Evolutionary conservation across 148 eudicot genomes (phyloP).

Genomic region (Dysphania ambrosioides): DNA sequence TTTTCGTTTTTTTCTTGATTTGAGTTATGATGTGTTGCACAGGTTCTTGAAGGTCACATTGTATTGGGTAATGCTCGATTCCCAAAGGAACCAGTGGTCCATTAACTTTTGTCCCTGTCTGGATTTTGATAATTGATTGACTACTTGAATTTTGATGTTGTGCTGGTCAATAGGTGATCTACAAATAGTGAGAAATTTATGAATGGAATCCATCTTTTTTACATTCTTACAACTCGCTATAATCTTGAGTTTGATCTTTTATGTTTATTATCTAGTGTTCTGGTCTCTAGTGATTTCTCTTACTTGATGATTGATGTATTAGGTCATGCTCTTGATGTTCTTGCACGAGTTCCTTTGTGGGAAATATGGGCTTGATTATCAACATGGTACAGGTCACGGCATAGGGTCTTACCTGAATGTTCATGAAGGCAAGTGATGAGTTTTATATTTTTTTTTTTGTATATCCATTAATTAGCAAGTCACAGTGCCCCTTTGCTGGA

Average conservation of each 20-base stretch:
- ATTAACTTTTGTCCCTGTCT: conserved; percentile 12
- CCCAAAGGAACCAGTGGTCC: conserved; percentile 92
- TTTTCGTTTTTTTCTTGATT: background rate
- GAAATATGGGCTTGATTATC: conserved; percentile 95
- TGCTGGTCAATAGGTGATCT: background rate
- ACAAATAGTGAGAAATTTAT: background rate
- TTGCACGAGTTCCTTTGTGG: conserved; percentile 91
- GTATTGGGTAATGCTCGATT: conserved; percentile 79
- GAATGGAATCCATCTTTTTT: background rate
- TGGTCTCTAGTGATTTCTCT: background rate
- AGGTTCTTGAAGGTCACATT: conserved; percentile 96
- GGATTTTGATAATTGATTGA: background rate
- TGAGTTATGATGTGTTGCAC: conserved; percentile 9
- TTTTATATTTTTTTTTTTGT: conserved; percentile 11
- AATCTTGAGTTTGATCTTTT: background rate
- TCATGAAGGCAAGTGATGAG: conserved; percentile 71
- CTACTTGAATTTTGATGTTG: background rate
- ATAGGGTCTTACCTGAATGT: conserved; percentile 87
- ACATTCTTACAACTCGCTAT: background rate
- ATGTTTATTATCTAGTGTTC: background rate
- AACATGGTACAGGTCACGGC: conserved; percentile 98
- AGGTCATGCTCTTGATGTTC: conserved; percentile 85
- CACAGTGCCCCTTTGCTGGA: background rate
- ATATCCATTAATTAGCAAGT: background rate
- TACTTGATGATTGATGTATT: conserved; percentile 8